Conservation (phyloP, 257 asterid species). For the Paulownia fortunei region DNA sequence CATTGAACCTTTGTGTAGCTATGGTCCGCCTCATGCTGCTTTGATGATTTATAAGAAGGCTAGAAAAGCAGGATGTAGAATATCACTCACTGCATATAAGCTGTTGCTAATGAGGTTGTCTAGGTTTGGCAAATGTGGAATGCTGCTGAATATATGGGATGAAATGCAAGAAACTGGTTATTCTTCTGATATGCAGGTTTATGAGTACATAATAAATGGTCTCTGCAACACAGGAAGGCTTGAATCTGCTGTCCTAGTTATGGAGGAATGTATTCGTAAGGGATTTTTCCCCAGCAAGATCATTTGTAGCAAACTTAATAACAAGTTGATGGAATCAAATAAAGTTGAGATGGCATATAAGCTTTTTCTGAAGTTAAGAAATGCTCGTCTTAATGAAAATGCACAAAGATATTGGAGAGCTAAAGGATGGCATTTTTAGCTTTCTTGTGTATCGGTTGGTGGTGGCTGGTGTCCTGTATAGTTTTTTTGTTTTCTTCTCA, state of each 20-base stretch:
- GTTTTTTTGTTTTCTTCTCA: neutral
- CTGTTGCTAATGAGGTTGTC: constrained; percentile 79
- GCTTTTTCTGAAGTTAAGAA: constrained; percentile 70
- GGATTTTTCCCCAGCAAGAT: constrained; percentile 79
- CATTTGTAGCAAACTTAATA: constrained; percentile 78
- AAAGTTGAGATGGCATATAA: constrained; percentile 78
- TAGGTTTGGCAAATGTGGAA: constrained; percentile 88
- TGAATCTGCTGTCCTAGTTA: constrained; percentile 68
- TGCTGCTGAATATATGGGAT: constrained; percentile 69
- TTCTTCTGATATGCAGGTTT: constrained; percentile 75
- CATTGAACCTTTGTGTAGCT: constrained; percentile 70
- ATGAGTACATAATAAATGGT: constrained; percentile 75
- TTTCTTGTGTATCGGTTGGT: neutral
- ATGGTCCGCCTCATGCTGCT: constrained; percentile 97
- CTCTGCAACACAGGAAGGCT: constrained; percentile 86
- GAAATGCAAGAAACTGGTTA: constrained; percentile 86
- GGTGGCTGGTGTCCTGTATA: neutral
- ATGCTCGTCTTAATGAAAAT: constrained; percentile 69
- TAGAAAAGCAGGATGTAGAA: constrained; percentile 67
- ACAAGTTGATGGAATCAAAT: constrained; percentile 67
- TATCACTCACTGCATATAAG: constrained; percentile 74
- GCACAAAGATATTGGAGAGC: constrained; percentile 83
- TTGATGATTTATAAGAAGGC: constrained; percentile 81
- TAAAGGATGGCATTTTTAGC: constrained; percentile 91
- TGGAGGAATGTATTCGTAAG: constrained; percentile 71